Evolutionary conservation across 2,329 filamentous ascomycete species (phyloP).

Genomic region (Sphaerulina populicola): DNA sequence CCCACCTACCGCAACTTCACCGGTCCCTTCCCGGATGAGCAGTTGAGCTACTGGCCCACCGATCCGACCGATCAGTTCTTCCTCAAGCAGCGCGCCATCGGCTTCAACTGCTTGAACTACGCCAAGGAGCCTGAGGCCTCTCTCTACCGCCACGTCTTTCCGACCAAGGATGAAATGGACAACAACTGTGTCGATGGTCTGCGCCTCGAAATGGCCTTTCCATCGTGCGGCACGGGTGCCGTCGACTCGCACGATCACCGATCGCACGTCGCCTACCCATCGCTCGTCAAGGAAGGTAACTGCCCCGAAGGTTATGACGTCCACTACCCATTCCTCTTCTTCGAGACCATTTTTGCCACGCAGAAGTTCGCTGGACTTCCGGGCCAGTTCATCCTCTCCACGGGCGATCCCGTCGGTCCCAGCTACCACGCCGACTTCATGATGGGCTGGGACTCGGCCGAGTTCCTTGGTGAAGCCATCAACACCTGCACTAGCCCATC

Average conservation of each 20-base stretch:
- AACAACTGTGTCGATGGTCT: slow-evolving; percentile 72
- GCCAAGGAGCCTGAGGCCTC: slow-evolving; percentile 56
- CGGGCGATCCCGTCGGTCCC: slow-evolving; percentile 65
- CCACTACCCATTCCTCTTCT: slow-evolving; percentile 68
- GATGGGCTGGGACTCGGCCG: slow-evolving; percentile 60
- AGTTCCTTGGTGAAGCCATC: slow-evolving; percentile 63
- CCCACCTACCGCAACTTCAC: slow-evolving; percentile 60
- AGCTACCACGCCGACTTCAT: slow-evolving; percentile 76
- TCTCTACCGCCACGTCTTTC: slow-evolving; percentile 72
- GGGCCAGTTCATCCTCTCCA: slow-evolving; percentile 67
- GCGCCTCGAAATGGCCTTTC: slow-evolving; percentile 78
- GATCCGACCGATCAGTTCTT: slow-evolving; percentile 60
- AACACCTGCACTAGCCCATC: slow-evolving; percentile 63
- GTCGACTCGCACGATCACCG: slow-evolving; percentile 47
- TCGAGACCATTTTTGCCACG: slow-evolving; percentile 77
- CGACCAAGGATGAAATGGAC: slow-evolving; percentile 71
- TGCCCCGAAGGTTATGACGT: slow-evolving; percentile 63
- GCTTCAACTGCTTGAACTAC: slow-evolving; percentile 96
- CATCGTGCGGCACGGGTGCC: slow-evolving; percentile 73
- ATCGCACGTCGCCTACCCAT: slow-evolving; percentile 68
- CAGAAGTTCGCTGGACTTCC: slow-evolving; percentile 52
- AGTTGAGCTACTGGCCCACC: slow-evolving; percentile 61
- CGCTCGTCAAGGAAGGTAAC: slow-evolving; percentile 63
- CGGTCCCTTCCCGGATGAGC: slow-evolving; percentile 56
- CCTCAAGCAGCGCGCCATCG: slow-evolving; percentile 70